These are phyloP conservation scores for Alternaria consortialis DNA, from an alignment of 2,329 filamentous ascomycete species.

Conservation along the genomic window DNA sequence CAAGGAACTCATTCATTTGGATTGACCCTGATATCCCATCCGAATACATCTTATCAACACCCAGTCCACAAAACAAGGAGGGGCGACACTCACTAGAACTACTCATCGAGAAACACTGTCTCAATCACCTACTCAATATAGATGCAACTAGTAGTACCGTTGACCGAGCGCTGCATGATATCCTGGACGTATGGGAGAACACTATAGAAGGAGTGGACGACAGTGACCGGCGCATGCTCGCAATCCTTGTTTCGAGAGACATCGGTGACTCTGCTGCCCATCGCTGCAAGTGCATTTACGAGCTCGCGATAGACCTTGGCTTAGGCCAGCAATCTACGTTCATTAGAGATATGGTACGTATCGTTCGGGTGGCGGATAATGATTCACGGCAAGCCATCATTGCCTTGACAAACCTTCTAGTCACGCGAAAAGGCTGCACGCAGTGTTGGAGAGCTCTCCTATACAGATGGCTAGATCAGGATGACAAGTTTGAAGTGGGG, in stretches of 20 bases:
- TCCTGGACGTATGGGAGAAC: slow-evolving; percentile 32
- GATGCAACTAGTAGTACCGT: slow-evolving; percentile 13
- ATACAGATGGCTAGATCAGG: slow-evolving; percentile 24
- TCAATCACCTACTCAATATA: slow-evolving; percentile 25
- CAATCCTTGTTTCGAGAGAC: slow-evolving; percentile 25
- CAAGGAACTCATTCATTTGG: background rate
- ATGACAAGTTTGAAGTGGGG: slow-evolving; percentile 3
- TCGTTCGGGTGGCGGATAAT: slow-evolving; percentile 14
- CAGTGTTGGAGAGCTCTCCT: slow-evolving; percentile 37
- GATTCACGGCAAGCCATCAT: slow-evolving; percentile 23
- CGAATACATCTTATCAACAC: background rate
- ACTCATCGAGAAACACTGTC: slow-evolving; percentile 28
- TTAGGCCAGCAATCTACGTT: slow-evolving; percentile 17
- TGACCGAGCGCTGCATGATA: slow-evolving; percentile 24
- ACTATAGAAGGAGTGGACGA: slow-evolving; percentile 10
- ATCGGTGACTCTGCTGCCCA: slow-evolving; percentile 12
- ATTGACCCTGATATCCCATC: background rate
- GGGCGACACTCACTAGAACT: slow-evolving; percentile 20
- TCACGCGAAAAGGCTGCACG: slow-evolving; percentile 8
- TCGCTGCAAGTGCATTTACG: slow-evolving; percentile 29
- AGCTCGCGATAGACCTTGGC: slow-evolving; percentile 22
- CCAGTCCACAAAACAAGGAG: background rate
- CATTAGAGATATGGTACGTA: slow-evolving; percentile 16
- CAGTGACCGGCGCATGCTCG: slow-evolving; percentile 24
- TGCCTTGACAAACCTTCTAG: slow-evolving; percentile 28